phyloP scores from a whole-genome alignment of 2,329 filamentous ascomycete species.

The Fusarium guadeloupense region DNA sequence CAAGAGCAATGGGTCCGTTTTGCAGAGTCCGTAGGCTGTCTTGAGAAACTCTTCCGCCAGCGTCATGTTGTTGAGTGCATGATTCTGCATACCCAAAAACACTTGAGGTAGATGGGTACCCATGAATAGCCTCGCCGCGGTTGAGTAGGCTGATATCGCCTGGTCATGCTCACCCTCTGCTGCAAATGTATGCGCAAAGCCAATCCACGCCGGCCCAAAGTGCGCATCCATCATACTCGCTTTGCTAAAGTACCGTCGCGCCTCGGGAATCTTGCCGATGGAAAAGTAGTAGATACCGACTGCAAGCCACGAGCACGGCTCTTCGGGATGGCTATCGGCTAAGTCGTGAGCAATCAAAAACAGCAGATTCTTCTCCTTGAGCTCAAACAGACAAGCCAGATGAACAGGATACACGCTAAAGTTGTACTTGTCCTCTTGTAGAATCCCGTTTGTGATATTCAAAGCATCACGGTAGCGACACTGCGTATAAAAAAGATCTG shows the following conservation, averaged over 20 bases:
- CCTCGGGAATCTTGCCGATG: constrained; percentile 89
- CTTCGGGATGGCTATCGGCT: constrained; percentile 88
- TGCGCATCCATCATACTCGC: constrained; percentile 97
- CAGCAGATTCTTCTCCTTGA: constrained; percentile 84
- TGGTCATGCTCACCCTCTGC: constrained; percentile 98
- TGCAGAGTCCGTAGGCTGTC: constrained; percentile 84
- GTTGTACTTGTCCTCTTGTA: constrained; percentile 87
- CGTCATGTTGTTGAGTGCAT: constrained; percentile 93
- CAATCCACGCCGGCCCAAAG: constrained; percentile 97
- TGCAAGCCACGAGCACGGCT: constrained; percentile 91
- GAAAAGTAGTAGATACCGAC: constrained; percentile 95
- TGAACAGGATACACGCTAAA: constrained; percentile 90
- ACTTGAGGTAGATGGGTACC: constrained; percentile 95
- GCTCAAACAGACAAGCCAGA: constrained; percentile 88
- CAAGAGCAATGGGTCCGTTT: constrained; percentile 85
- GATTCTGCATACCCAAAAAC: constrained; percentile 98
- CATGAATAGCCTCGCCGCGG: constrained; percentile 92
- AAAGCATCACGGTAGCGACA: constrained; percentile 92
- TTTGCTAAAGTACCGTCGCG: constrained; percentile 95
- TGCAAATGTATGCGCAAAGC: constrained; percentile 97
- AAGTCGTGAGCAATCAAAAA: constrained; percentile 94
- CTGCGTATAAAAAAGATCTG: constrained; percentile 92
- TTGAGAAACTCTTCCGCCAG: constrained; percentile 94
- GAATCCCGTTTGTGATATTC: constrained; percentile 81
- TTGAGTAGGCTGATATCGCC: constrained; percentile 96